phyloP scores from a whole-genome alignment of 2,329 filamentous ascomycete genomes.

The Paracoccidioides lutzii region DNA sequence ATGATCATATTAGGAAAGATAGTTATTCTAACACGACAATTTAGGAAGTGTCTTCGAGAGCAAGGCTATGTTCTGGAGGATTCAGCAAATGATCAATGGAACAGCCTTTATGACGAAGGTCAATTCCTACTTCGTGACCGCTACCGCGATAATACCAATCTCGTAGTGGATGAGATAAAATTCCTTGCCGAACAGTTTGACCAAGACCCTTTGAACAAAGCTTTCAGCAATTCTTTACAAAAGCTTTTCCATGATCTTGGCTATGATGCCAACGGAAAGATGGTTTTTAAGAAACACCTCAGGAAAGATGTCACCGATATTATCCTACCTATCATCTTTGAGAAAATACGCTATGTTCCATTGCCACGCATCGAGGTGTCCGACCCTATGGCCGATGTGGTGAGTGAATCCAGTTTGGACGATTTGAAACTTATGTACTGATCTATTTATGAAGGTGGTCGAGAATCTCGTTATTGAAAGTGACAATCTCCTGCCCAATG shows the following conservation, averaged over 20 bases:
- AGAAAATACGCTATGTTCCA: constrained; percentile 78
- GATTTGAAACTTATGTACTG: neutral
- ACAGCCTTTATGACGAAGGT: constrained; percentile 71
- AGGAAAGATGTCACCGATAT: constrained; percentile 79
- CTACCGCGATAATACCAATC: constrained; percentile 75
- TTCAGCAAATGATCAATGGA: constrained; percentile 65
- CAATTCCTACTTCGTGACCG: constrained; percentile 77
- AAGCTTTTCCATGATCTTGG: constrained; percentile 88
- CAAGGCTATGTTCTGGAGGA: constrained; percentile 87
- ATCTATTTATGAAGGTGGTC: constrained; percentile 40
- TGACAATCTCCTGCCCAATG: constrained; percentile 92
- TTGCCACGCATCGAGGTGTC: constrained; percentile 89
- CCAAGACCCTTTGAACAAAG: constrained; percentile 71
- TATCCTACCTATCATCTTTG: constrained; percentile 69
- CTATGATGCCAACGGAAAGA: constrained; percentile 70
- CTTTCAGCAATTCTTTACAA: constrained; percentile 60
- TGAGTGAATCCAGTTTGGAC: constrained; percentile 10
- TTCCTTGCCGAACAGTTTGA: constrained; percentile 85
- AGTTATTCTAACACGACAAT: constrained; percentile 2
- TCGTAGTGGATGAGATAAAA: constrained; percentile 76
- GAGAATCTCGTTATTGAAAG: constrained; percentile 94
- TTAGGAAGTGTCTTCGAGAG: constrained; percentile 63
- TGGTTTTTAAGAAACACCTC: constrained; percentile 83
- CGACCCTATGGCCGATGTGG: constrained; percentile 68
- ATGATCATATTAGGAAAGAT: neutral